Evolutionary conservation across 305 asterid genomes (phyloP).

Genomic region (Fraxinus xanthoxyloides): DNA sequence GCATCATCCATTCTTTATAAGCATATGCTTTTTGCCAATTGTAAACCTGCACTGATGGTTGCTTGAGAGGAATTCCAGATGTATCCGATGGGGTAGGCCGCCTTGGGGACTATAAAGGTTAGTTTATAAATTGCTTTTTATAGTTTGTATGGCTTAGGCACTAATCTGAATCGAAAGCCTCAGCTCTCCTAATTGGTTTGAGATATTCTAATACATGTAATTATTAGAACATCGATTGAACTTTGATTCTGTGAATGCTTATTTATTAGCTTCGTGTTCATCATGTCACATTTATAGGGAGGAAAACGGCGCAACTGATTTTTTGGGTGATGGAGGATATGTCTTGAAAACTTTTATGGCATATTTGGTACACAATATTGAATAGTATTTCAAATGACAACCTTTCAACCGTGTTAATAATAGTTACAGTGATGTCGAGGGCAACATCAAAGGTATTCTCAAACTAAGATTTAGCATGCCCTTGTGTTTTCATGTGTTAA

Average conservation of each 20-base stretch:
- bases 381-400: too few species aligned
- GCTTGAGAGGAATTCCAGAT: not conserved
- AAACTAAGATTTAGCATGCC: not conserved
- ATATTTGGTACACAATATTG: not conserved
- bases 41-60: not conserved
- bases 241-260: not conserved
- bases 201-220: not conserved
- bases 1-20: too few species aligned
- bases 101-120: not conserved
- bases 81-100: not conserved
- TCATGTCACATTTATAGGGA: not conserved
- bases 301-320: not conserved
- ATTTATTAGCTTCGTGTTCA: not conserved
- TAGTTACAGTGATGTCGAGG: not conserved
- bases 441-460: not conserved
- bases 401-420: not conserved
- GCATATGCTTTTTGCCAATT: not conserved
- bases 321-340: not conserved
- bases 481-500: not conserved
- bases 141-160: not conserved
- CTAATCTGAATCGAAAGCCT: not conserved
- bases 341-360: not conserved
- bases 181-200: not conserved
- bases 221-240: not conserved
- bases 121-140: not conserved